Conservation (phyloP, 2,329 filamentous ascomycete species). For the Aspergillus jensenii region DNA sequence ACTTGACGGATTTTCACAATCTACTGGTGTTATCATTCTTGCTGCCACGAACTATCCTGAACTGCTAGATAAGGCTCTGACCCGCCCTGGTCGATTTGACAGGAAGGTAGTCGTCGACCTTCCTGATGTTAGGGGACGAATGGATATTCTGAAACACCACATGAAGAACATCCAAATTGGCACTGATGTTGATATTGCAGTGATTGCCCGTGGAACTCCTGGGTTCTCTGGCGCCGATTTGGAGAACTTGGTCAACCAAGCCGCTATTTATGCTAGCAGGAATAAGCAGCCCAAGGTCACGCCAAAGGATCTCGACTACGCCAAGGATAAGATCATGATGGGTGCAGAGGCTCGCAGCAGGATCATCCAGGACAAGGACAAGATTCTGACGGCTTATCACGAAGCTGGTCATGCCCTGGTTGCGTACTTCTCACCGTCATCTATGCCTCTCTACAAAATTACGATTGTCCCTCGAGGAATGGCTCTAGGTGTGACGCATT, state of each 20-base stretch:
- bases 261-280: slow-evolving; percentile 90
- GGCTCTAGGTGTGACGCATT: slow-evolving; percentile 81
- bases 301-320: slow-evolving; percentile 88
- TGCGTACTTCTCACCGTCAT: slow-evolving; percentile 74
- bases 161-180: slow-evolving; percentile 84
- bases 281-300: slow-evolving; percentile 73
- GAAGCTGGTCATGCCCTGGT: slow-evolving; percentile 95
- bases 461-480: slow-evolving; percentile 92
- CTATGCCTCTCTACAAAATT: slow-evolving; percentile 87
- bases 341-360: slow-evolving; percentile 88
- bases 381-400: slow-evolving; percentile 91
- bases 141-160: slow-evolving; percentile 91
- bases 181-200: slow-evolving; percentile 76
- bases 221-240: slow-evolving; percentile 94
- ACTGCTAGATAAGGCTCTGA: slow-evolving; percentile 89
- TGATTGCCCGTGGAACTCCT: slow-evolving; percentile 81
- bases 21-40: slow-evolving; percentile 91
- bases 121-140: slow-evolving; percentile 87
- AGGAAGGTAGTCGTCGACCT: slow-evolving; percentile 85
- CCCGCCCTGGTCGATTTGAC: slow-evolving; percentile 91
- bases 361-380: slow-evolving; percentile 89
- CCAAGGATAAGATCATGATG: slow-evolving; percentile 97
- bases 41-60: slow-evolving; percentile 96
- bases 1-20: slow-evolving; percentile 94
- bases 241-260: slow-evolving; percentile 95